These are phyloP conservation scores for Penicillium silybi DNA, from an alignment of 495 filamentous ascomycete species.

Conservation along the genomic window DNA sequence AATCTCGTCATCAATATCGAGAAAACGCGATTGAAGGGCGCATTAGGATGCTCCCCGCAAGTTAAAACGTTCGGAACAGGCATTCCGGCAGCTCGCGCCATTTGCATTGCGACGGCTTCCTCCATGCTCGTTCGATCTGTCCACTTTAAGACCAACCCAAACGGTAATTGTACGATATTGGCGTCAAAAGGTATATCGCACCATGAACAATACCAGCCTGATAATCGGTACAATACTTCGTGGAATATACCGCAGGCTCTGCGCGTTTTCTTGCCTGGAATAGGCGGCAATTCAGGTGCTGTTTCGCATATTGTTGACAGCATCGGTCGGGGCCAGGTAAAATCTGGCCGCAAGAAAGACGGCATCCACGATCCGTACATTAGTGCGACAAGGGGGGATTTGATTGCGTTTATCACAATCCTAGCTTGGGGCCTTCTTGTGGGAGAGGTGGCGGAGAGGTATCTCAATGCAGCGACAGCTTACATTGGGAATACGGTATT, in stretches of 20 bases:
- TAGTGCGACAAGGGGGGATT: too few species aligned
- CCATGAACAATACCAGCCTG: conserved; percentile 26
- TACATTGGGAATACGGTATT: too few species aligned
- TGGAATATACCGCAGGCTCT: conserved; percentile 23
- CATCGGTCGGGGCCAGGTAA: conserved; percentile 20
- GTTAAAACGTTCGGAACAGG: conserved; percentile 38
- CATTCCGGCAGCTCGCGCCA: conserved; percentile 33
- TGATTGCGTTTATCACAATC: too few species aligned
- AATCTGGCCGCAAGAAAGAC: conserved; percentile 25
- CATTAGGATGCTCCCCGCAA: conserved; percentile 37
- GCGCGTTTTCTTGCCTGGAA: conserved; percentile 2
- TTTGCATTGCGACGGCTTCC: conserved; percentile 37
- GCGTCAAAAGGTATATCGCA: conserved; percentile 16
- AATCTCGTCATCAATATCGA: conserved; percentile 18
- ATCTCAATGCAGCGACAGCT: too few species aligned
- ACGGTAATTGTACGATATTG: conserved; percentile 26
- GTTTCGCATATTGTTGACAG: conserved; percentile 8
- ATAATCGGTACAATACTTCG: conserved; percentile 17
- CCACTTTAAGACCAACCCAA: conserved; percentile 40
- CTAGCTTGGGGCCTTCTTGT: too few species aligned
- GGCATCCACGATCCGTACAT: too few species aligned
- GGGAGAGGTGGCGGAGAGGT: too few species aligned
- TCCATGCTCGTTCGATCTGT: conserved; percentile 37
- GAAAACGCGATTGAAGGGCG: conserved; percentile 12
- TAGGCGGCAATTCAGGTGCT: conserved; percentile 5